Base-by-base conservation (phyloP, 768 basidiomycete genomes). In the Boletus bicolor region DNA sequence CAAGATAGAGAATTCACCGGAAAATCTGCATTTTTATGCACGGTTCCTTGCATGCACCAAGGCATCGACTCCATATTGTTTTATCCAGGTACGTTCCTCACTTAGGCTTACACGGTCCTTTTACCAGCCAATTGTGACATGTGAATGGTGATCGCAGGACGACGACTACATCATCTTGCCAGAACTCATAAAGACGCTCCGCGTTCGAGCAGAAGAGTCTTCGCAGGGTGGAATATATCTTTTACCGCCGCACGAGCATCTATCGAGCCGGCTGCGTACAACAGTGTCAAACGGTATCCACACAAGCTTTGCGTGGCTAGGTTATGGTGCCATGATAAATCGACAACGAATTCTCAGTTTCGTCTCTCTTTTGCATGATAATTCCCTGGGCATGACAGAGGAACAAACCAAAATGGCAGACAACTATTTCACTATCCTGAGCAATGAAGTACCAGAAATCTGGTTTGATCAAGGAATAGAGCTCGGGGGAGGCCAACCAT, bases 391-490 rank as follows among this genome's bases (percentile, higher is more conserved):
- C 36, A 67, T 76, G 38, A 74, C 81, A 0, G 67, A 75, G 4
- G 80, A 82, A 37, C 78, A 85, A 58, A 70, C 76, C 62, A 76
- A 79, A 59, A 87, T 86, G 84, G 83, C 85, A 4, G 87, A 88
- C 64, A 88, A 88, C 57, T 86, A 86, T 60, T 88, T 80, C 63
- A 75, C 84, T 1, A 71, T 88, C 48, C 68, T 87, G 45, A 73
- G 72, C 52, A 87, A 86, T 64, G 68, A 66, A 19, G 63, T 80
- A 39, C 79, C 84, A 2, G 83, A 86, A 64, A 69, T 78, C 10
- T 87, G 86, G 85, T 80, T 85, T 53, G 82, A 85, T 58, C 79
- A 82, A 57, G 81, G 81, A n/a, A 77, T 84, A 44, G 77, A 79
- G 54, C 75, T 88, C 4, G 81, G 76, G 36, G 83, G 83, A 4